Conservation (phyloP, 1,284 basidiomycete genomes). For the Pseudomicrostroma phylloplanum region DNA sequence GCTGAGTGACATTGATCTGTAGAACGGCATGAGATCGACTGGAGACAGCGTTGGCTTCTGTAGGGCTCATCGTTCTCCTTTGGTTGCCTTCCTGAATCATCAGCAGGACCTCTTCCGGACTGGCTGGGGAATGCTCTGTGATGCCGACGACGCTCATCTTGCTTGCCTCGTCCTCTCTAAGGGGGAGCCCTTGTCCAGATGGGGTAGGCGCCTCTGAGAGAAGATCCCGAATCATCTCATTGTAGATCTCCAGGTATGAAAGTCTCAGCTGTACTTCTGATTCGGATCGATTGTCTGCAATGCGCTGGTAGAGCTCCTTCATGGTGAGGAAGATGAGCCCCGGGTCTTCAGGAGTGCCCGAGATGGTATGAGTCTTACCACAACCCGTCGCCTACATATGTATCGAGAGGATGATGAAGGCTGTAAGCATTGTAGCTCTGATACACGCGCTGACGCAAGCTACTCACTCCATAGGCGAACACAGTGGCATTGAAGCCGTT, state of each 20-base stretch:
- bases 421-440: background rate
- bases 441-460: background rate
- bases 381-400: conserved; percentile 48
- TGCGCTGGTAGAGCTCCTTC: conserved; percentile 46
- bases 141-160: conserved; percentile 49
- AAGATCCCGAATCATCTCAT: conserved; percentile 48
- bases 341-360: conserved; percentile 42
- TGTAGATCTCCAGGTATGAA: conserved; percentile 50
- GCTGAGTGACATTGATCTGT: conserved; percentile 48
- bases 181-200: conserved; percentile 38
- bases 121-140: conserved; percentile 45
- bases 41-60: conserved; percentile 48
- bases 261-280: conserved; percentile 44
- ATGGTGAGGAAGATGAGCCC: conserved; percentile 51
- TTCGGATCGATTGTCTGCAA: conserved; percentile 35
- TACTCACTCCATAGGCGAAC: conserved; percentile 47
- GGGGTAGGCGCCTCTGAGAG: conserved; percentile 44
- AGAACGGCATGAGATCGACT: conserved; percentile 48
- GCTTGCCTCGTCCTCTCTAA: conserved; percentile 45
- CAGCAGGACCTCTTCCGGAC: conserved; percentile 44
- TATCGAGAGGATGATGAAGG: background rate
- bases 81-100: conserved; percentile 47
- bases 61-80: conserved; percentile 47
- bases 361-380: conserved; percentile 51
- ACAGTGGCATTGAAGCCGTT: conserved; percentile 49